Evolutionary conservation across 1,284 basidiomycete genomes (phyloP).

Genomic region (Trametes pubescens): DNA sequence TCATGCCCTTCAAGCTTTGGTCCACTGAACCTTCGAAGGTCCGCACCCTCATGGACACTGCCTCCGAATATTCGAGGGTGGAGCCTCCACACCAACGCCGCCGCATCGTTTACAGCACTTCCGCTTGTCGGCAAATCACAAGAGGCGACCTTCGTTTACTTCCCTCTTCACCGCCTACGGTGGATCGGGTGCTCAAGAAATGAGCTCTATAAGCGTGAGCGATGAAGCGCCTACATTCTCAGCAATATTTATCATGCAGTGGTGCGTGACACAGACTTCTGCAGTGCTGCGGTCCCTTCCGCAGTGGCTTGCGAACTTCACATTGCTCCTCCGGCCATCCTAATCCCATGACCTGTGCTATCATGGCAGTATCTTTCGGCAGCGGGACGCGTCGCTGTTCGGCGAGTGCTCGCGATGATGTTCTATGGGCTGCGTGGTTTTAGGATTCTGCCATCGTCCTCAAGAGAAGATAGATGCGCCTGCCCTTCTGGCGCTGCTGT

Average conservation of each 20-base stretch:
- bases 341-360: neutral
- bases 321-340: too few relatives aligned
- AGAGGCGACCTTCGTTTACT: neutral
- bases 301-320: neutral
- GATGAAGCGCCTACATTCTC: neutral
- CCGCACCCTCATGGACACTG: neutral
- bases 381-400: neutral
- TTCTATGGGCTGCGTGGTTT: neutral
- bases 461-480: neutral
- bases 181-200: neutral
- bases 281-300: neutral
- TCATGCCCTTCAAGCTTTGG: neutral
- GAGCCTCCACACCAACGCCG: neutral
- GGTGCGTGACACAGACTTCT: neutral
- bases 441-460: neutral
- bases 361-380: neutral
- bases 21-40: neutral
- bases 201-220: neutral
- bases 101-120: neutral
- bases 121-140: neutral
- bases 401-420: neutral
- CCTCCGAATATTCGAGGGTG: neutral
- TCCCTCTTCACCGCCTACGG: neutral
- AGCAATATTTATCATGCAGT: neutral
- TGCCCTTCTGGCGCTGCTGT: neutral